phyloP scores from a whole-genome alignment of 2,329 filamentous ascomycete species.

The Byssothecium circinans region DNA sequence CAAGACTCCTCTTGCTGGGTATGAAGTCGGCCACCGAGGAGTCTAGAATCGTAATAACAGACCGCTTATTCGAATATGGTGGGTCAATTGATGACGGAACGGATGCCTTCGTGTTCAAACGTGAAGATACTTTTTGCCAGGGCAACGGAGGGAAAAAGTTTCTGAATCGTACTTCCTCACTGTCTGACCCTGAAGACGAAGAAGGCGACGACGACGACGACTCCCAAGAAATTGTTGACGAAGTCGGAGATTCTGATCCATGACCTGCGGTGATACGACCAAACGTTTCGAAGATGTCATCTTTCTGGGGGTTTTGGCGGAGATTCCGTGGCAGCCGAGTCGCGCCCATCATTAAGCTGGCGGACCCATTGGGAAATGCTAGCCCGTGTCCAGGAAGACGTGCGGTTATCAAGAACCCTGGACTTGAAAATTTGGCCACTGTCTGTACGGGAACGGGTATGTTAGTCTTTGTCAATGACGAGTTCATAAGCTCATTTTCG shows the following conservation, averaged over 20 bases:
- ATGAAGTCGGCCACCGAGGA: slow-evolving; percentile 62
- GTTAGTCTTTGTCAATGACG: slow-evolving; percentile 63
- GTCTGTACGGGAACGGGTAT: slow-evolving; percentile 63
- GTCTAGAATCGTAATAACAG: slow-evolving; percentile 73
- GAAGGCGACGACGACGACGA: slow-evolving; percentile 44
- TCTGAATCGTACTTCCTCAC: slow-evolving; percentile 46
- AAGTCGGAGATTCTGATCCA: slow-evolving; percentile 29
- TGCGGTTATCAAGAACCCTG: slow-evolving; percentile 57
- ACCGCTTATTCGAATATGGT: slow-evolving; percentile 54
- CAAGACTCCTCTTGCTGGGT: slow-evolving; percentile 78
- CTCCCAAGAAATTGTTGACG: slow-evolving; percentile 39
- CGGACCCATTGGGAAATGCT: slow-evolving; percentile 35
- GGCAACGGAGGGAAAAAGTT: slow-evolving; percentile 53
- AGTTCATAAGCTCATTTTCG: slow-evolving; percentile 54
- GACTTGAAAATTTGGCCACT: slow-evolving; percentile 60
- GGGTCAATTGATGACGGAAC: slow-evolving; percentile 38
- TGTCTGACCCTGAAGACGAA: slow-evolving; percentile 40
- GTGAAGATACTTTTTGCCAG: slow-evolving; percentile 55
- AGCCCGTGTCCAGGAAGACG: slow-evolving; percentile 48
- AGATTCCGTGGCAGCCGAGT: slow-evolving; percentile 32
- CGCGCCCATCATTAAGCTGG: slow-evolving; percentile 19
- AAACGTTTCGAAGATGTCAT: slow-evolving; percentile 66
- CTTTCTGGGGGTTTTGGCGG: slow-evolving; percentile 29
- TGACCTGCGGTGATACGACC: slow-evolving; percentile 48
- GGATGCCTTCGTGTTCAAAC: slow-evolving; percentile 58